Base-by-base conservation (phyloP, 768 basidiomycete genomes). In the Xanthoconium stramineum region DNA sequence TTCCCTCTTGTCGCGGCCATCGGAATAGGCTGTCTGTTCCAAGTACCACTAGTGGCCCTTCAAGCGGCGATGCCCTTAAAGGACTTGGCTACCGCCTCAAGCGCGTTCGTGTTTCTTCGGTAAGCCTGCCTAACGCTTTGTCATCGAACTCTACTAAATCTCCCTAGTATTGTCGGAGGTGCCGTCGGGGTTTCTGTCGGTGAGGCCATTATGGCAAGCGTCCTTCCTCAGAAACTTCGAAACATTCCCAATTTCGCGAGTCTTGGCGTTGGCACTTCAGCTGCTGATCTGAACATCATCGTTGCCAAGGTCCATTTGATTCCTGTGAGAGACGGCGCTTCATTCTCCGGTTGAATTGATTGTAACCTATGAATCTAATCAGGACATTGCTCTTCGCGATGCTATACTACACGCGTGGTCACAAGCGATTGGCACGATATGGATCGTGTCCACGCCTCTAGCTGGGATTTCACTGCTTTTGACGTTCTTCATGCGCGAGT, bases 31-130 rank as follows among this genome's bases (percentile, higher is more conserved):
- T 80, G 76, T 59, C 68, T 91, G 48, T 88, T 88, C 75, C 82
- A 84, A 74, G 65, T 74, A 6, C 89, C 89, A 0, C 71, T 91
- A 8, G 83, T 91, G 49, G 88, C 78, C 14, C 71, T 94, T 14
- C 91, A 94, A 72, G 89, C 90, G 2, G 86, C 91, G 1, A 94
- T 94, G 91, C 92, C 92, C 0, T 64, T 90, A 15, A 85, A 84
- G 62, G 89, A 93, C 60, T 91, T 93, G 89, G 89, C 91, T 3
- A 91, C 91, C 2, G 84, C 83, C 51, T 91, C 91, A 0, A 75
- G 80, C 1, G 83, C 84, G 0, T 88, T 86, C 64, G 80, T 81
- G 20, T 86, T 94, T 65, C 73, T 93, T 59, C 79, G 87, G 83
- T 85, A 66, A 32, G 72, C 6, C 54, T 17, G 6, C 30, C 36